These are phyloP conservation scores for Solanum sitiens DNA, from an alignment of 257 asterid genomes.

Conservation along the genomic window DNA sequence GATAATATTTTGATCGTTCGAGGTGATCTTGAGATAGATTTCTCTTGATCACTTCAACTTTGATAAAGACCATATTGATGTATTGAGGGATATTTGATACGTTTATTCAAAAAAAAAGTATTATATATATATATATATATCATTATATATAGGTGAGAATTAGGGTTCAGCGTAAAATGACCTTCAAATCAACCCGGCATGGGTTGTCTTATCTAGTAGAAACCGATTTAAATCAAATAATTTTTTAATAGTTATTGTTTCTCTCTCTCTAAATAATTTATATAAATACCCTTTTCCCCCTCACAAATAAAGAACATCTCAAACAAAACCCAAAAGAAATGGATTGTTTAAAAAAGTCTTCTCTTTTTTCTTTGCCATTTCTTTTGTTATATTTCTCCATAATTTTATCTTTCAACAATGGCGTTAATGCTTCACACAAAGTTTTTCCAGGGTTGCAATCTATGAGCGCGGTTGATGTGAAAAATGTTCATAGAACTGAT, in stretches of 20 bases:
- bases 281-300: neutral
- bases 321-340: neutral
- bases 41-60: no score
- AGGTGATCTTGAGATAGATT: no score
- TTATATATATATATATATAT: no score
- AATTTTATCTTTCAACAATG: neutral
- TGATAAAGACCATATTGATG: no score
- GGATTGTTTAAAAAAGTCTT: neutral
- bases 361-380: neutral
- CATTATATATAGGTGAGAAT: no score
- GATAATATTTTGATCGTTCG: no score
- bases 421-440: conserved; percentile 21
- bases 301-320: neutral
- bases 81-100: no score
- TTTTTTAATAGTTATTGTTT: neutral
- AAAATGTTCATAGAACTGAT: conserved; percentile 9
- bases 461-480: neutral
- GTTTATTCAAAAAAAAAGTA: no score
- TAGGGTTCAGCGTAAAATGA: no score
- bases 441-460: conserved; percentile 5
- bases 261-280: neutral
- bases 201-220: neutral
- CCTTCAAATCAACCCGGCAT: neutral
- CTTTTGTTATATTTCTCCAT: neutral
- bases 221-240: neutral